Percentiles rank a stretch among this genome's conserved stretches.
Evolutionary conservation across 129 eudicot species (phyloP).

Genomic region (Centrapalus pauciflorus): DNA sequence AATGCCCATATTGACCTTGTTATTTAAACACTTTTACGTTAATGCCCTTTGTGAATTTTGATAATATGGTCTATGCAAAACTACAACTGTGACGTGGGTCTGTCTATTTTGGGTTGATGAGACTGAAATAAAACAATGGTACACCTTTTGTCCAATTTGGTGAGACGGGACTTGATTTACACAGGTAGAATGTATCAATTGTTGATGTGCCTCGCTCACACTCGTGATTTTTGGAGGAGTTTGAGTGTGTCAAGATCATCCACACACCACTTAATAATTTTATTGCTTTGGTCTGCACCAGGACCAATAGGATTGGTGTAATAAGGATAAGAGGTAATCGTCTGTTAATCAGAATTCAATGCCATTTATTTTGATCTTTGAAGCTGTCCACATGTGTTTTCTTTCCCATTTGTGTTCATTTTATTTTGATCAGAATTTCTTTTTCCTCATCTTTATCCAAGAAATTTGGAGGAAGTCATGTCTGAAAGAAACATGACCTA

Average conservation of each 20-base stretch:
- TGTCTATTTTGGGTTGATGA: slow-evolving; percentile 20
- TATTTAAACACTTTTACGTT: slow-evolving; percentile 12
- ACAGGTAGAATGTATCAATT: slow-evolving; percentile 7
- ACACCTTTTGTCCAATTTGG: slow-evolving; percentile 40
- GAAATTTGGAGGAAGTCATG: slow-evolving; percentile 27
- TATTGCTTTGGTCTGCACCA: background rate
- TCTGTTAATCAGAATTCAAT: slow-evolving; percentile 4
- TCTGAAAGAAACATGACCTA: slow-evolving; percentile 29
- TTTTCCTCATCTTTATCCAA: slow-evolving; percentile 23
- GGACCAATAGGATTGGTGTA: slow-evolving; percentile 16
- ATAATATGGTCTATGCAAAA: slow-evolving; percentile 6
- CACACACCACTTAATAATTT: slow-evolving; percentile 11
- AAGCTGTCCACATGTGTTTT: slow-evolving; percentile 23
- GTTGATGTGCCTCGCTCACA: background rate
- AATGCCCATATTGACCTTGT: slow-evolving; percentile 26
- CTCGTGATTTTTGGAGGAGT: slow-evolving; percentile 15
- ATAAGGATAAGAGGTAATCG: slow-evolving; percentile 9
- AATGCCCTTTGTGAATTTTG: slow-evolving; percentile 27
- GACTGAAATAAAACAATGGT: background rate
- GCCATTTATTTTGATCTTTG: slow-evolving; percentile 16
- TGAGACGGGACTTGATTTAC: slow-evolving; percentile 33
- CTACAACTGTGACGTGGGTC: slow-evolving; percentile 19
- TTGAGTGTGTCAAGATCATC: slow-evolving; percentile 20
- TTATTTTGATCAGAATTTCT: slow-evolving; percentile 7
- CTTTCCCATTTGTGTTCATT: slow-evolving; percentile 28